Conservation (phyloP, 2,329 filamentous ascomycete genomes). For the Aspergillus alliaceus region DNA sequence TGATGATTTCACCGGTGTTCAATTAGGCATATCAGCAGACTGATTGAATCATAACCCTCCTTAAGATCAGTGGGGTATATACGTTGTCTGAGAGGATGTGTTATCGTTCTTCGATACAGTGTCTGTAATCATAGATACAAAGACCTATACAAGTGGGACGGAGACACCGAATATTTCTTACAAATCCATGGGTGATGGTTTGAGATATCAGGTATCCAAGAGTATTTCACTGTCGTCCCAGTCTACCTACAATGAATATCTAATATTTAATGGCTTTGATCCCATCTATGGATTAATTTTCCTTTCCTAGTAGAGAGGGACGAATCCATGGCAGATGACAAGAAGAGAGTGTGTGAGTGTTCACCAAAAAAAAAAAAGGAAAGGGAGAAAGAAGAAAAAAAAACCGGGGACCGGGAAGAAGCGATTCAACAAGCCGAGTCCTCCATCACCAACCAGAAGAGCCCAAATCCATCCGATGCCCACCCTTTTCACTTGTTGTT, state of each 20-base stretch:
- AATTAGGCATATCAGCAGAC: background rate
- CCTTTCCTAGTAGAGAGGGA: background rate
- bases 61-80: background rate
- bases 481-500: conserved; percentile 8
- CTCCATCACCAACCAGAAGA: conserved; percentile 14
- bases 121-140: background rate
- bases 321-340: background rate
- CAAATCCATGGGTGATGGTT: background rate
- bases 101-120: background rate
- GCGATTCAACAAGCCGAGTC: conserved; percentile 14
- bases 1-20: conserved; percentile 1
- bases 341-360: background rate
- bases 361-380: background rate
- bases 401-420: conserved; percentile 17
- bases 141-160: background rate
- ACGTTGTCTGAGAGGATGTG: background rate
- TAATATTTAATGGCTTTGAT: background rate
- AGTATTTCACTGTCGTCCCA: background rate
- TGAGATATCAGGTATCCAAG: background rate
- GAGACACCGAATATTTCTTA: background rate
- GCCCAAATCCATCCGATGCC: conserved; percentile 12
- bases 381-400: conserved; percentile 8
- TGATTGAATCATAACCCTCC: background rate
- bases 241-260: background rate
- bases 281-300: background rate